A percentile compares a stretch with the other conserved stretches of the same genome.
Conservation (phyloP, 768 basidiomycete genomes). For the Coprinopsis strossmayeri region DNA sequence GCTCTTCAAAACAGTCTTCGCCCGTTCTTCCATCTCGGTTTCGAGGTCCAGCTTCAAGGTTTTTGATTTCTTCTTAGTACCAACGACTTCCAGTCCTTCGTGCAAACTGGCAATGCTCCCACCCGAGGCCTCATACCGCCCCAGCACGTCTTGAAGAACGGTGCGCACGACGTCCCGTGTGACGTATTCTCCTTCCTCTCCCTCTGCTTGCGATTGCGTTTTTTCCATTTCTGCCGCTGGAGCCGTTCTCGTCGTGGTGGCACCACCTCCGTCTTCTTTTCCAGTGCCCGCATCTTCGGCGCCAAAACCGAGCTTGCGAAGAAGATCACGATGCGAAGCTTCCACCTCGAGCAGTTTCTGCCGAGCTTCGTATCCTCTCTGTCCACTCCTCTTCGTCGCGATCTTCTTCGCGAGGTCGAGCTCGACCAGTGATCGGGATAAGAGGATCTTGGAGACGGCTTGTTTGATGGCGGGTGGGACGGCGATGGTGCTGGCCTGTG, state of each 20-base stretch:
- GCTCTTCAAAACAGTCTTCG: slow-evolving; percentile 47
- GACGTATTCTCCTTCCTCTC: slow-evolving; percentile 23
- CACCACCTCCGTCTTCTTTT: no score
- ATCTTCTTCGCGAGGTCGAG: slow-evolving; percentile 36
- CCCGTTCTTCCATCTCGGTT: slow-evolving; percentile 38
- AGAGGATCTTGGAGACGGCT: slow-evolving; percentile 20
- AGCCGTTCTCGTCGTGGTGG: no score
- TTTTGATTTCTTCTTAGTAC: background rate
- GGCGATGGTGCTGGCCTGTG: slow-evolving; percentile 12
- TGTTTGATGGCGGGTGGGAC: slow-evolving; percentile 17
- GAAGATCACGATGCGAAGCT: slow-evolving; percentile 26
- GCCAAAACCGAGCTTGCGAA: background rate
- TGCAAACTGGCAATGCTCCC: background rate
- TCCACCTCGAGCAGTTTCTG: slow-evolving; percentile 44
- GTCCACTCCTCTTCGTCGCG: slow-evolving; percentile 46
- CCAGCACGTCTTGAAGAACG: slow-evolving; percentile 20
- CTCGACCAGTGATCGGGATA: slow-evolving; percentile 14
- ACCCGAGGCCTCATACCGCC: slow-evolving; percentile 23
- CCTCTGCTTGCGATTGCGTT: no score
- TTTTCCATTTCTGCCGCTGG: no score
- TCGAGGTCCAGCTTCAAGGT: slow-evolving; percentile 12
- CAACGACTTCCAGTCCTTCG: background rate
- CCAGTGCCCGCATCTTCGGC: no score
- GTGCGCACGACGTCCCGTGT: slow-evolving; percentile 20
- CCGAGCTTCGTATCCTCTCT: slow-evolving; percentile 51